phyloP scores from a whole-genome alignment of 768 basidiomycete genomes.

The Mycena sanguinolenta region DNA sequence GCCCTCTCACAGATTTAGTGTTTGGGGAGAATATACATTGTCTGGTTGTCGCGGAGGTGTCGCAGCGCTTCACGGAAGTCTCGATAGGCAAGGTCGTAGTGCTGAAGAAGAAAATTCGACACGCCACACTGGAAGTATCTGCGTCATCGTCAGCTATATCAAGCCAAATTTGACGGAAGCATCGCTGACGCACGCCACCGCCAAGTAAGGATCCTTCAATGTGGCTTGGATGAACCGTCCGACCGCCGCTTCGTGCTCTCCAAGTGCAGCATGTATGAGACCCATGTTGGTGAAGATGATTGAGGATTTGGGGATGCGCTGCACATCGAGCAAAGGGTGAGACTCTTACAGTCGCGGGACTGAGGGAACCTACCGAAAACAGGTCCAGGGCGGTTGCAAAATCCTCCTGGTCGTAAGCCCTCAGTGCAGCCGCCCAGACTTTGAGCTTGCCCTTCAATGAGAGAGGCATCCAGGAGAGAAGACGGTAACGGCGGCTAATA shows the following conservation, averaged over 20 bases:
- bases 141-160: background rate
- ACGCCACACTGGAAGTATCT: constrained; percentile 93
- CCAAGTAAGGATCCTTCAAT: constrained; percentile 52
- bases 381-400: constrained; percentile 79
- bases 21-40: constrained; percentile 73
- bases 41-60: constrained; percentile 85
- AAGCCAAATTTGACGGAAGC: background rate
- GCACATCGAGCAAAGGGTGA: background rate
- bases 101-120: constrained; percentile 86
- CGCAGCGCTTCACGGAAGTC: constrained; percentile 89
- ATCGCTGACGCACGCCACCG: constrained; percentile 64
- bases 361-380: constrained; percentile 72
- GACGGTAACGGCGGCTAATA: too few species aligned
- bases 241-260: constrained; percentile 23
- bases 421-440: constrained; percentile 87
- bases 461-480: too few species aligned
- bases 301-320: constrained; percentile 15
- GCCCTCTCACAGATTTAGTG: constrained; percentile 7
- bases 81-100: constrained; percentile 79
- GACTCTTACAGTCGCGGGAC: background rate
- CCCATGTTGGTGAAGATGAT: constrained; percentile 20
- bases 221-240: constrained; percentile 16
- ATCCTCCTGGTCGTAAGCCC: constrained; percentile 87
- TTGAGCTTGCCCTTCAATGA: constrained; percentile 82
- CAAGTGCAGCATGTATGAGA: constrained; percentile 15